Conservation (phyloP, 169 alveolate species). For the Eimeria brunetti region DNA sequence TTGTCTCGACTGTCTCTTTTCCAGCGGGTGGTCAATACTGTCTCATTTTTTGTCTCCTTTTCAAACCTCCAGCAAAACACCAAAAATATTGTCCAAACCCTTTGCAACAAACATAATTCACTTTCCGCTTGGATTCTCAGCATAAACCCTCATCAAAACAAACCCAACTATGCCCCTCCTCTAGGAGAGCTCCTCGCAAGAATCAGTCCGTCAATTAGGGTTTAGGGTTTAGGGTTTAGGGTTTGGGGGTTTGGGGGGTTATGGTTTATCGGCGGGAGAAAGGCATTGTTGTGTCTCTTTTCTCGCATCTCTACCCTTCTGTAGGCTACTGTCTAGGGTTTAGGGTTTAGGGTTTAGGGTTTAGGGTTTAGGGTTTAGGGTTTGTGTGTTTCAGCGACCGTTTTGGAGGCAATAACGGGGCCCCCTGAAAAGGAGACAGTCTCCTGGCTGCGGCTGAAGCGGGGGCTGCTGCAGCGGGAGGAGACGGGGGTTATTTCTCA, state of each 20-base stretch:
- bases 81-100: background rate
- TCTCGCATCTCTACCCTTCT: too few species aligned
- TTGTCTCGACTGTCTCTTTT: background rate
- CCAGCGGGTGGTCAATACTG: background rate
- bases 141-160: background rate
- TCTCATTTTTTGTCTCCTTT: background rate
- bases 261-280: too few species aligned
- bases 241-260: background rate
- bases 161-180: background rate
- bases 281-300: too few species aligned
- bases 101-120: background rate
- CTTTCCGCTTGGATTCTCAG: background rate
- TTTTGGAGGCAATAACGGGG: constrained; percentile 7
- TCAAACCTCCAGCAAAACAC: background rate
- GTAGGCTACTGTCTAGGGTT: too few species aligned
- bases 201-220: background rate
- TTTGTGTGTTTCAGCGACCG: background rate
- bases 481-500: background rate
- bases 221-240: background rate
- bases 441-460: background rate
- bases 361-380: constrained; percentile 18
- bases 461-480: background rate
- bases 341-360: constrained; percentile 33
- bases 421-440: background rate
- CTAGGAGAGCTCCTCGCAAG: background rate